Conservation (phyloP, 345 rosid species). For the Zanthoxylum bungeanum region DNA sequence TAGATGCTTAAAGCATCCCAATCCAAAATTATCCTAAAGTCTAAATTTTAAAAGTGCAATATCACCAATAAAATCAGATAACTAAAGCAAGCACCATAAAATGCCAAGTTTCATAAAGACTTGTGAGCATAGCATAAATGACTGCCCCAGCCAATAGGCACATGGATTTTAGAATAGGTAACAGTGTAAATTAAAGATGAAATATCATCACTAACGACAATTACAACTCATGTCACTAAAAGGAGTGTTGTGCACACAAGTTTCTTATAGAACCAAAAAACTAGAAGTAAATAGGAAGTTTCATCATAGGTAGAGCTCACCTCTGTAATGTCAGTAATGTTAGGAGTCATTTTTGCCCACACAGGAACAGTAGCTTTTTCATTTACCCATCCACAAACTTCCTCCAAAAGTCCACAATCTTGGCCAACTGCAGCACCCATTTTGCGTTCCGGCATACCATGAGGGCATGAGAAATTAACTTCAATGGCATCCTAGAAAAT, state of each 20-base stretch:
- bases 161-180: not conserved
- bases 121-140: not conserved
- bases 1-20: not conserved
- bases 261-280: not conserved
- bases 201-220: not conserved
- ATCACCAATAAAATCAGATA: not conserved
- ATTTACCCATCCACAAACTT: constrained; percentile 93
- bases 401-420: constrained; percentile 78
- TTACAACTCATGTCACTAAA: not conserved
- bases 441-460: constrained; percentile 98
- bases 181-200: not conserved
- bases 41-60: not conserved
- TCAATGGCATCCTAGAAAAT: constrained; percentile 82
- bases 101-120: not conserved
- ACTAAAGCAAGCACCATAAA: not conserved
- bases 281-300: not conserved
- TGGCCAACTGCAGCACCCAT: constrained; percentile 99
- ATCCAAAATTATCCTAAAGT: not conserved
- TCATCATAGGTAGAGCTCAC: constrained; percentile 21
- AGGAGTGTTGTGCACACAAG: not conserved
- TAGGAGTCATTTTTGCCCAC: constrained; percentile 99
- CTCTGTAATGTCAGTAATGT: constrained; percentile 90
- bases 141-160: not conserved
- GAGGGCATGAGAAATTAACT: constrained; percentile 96
- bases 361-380: constrained; percentile 97